Base-by-base conservation (phyloP, 208 protist species). In the Tritrichomonas musculus region DNA sequence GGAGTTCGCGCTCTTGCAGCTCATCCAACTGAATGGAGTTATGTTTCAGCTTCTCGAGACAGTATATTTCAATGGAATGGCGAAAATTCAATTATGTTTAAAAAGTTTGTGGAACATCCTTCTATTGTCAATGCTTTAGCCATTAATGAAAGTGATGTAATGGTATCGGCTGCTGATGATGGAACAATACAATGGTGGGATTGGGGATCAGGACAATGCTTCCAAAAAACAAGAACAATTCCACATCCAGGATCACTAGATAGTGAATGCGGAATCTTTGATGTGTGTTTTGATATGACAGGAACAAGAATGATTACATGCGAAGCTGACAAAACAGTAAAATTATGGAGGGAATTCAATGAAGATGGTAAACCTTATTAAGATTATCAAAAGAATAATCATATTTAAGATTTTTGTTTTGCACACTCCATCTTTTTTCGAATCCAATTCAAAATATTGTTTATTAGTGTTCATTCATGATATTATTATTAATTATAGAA, bases 261-360 rank as follows among this genome's bases (percentile, higher is more conserved):
- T 69, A 75, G 96, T 36, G 98, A 99, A 94, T 96, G 96, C 0
- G 98, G 97, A 55, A 97, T 99, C 44, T 98, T 97, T 92, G 92
- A 94, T 17, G 84, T 97, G 50, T 92, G 95, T 1, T 99, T 98
- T 93, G 98, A 99, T 96, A 92, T 95, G n/a, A 98, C 98, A 13
- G 98, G 98, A 57, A 97, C 97, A n/a, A 97, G 98, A 49, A 96
- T 99, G 88, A 98, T 99, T 94, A 99, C 98, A 0, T 96, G 96
- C 41, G 98, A 99, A 94, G 98, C 97, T 55, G 98, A 99, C 95
- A 99, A 99, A 96, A 98, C 97, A 53, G 97, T 99, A 39, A 96
- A 98, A 93, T 95, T 98, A 11, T 98, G 95, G 95, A 93, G 94
- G 55, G 95, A 96, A 92, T 33, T 53, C 20, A 44, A 84, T 30